Evolutionary conservation across 495 filamentous ascomycete genomes (phyloP), one percentile per base, ranked within the genome.

Genomic region (Zalerion maritima): DNA sequence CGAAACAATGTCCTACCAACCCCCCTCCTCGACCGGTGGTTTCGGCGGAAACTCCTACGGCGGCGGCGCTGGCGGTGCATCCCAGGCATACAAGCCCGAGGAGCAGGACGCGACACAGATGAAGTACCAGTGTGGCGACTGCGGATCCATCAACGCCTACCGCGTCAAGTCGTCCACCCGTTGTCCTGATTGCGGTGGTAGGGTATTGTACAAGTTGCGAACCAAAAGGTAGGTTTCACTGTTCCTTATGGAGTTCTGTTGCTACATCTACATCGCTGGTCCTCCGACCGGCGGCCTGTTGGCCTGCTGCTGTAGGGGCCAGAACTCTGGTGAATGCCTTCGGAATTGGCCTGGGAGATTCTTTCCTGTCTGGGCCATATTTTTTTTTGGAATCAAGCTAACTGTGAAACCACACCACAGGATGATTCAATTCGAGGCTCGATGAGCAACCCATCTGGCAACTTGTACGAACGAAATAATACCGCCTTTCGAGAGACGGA

Each of bases 381-480:
- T 25, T 29, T 36, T 35, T 35, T 28, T 14, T 1, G 29, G 24
- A 21, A 18, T 26, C 11, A 24, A n/a, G n/a, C n/a, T n/a, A n/a
- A n/a, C n/a, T n/a, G n/a, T n/a, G n/a, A n/a, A n/a, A n/a, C n/a
- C n/a, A n/a, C n/a, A n/a, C n/a, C n/a, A 19, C 34, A 66, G 67
- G 72, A 96, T 97, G 86, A 86, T 97, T 19, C 89, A 97, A 55
- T 97, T 97, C 45, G 86, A 97, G 59, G 91, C 91, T 28, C 74
- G 87, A 43, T 94, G 45, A 55, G 8, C 4, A 13, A 9, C 9
- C n/a, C n/a, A n/a, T n/a, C n/a, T n/a, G n/a, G n/a, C n/a, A n/a
- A n/a, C n/a, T n/a, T n/a, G n/a, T n/a, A n/a, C n/a, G n/a, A n/a
- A n/a, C n/a, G n/a, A n/a, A n/a, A n/a, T n/a, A n/a, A n/a, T n/a